Conservation (phyloP, 1,284 basidiomycete genomes). For the Stygiomarasmius scandens region DNA sequence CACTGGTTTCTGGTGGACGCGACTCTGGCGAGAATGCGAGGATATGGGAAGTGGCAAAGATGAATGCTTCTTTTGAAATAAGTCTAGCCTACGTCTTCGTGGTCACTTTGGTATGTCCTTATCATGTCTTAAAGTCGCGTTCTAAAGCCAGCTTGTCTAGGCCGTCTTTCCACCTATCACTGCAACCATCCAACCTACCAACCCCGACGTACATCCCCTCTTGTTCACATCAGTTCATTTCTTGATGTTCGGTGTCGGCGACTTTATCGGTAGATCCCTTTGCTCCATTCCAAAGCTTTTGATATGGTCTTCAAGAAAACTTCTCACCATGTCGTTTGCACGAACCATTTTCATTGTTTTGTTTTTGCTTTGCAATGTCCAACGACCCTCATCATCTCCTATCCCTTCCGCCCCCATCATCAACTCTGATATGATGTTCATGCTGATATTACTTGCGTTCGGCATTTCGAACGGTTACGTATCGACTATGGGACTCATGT, state of each 20-base stretch:
- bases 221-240: constrained; percentile 76
- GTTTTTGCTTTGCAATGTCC: constrained; percentile 83
- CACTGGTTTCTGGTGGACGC: constrained; percentile 35
- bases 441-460: constrained; percentile 72
- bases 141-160: constrained; percentile 38
- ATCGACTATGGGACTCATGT: constrained; percentile 70
- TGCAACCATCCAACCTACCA: constrained; percentile 69
- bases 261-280: constrained; percentile 75
- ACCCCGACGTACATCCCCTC: constrained; percentile 58
- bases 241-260: constrained; percentile 75
- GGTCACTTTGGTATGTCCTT: constrained; percentile 71
- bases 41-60: constrained; percentile 58
- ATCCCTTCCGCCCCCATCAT: constrained; percentile 49
- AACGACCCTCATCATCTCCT: constrained; percentile 39
- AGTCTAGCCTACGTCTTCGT: constrained; percentile 78
- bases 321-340: constrained; percentile 64
- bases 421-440: constrained; percentile 75
- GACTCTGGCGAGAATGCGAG: constrained; percentile 37
- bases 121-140: not conserved
- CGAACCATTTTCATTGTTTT: constrained; percentile 83
- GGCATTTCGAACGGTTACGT: constrained; percentile 82
- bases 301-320: constrained; percentile 66
- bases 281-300: constrained; percentile 69
- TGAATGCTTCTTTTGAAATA: constrained; percentile 71
- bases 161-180: constrained; percentile 87